Evolutionary conservation across 139 green algal genomes (phyloP).

Genomic region (Chlamydomonas eustigma): DNA sequence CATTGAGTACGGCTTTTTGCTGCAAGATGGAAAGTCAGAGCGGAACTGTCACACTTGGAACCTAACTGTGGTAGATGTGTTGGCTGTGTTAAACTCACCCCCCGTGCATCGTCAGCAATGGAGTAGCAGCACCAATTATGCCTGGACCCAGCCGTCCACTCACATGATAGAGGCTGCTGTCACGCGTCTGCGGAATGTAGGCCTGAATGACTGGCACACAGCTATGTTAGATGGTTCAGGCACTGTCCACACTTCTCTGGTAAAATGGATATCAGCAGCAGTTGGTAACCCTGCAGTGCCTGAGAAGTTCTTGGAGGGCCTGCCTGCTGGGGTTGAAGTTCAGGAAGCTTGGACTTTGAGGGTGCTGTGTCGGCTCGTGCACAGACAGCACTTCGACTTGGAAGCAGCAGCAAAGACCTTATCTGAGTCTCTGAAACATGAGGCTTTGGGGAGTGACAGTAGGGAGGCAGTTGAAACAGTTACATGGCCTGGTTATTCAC

Average conservation of each 20-base stretch:
- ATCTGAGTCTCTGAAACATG: neutral
- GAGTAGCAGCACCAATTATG: no score
- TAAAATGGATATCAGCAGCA: neutral
- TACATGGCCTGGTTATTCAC: neutral
- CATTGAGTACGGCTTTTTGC: slow-evolving; percentile 2
- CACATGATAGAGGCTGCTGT: neutral
- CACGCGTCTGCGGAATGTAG: neutral
- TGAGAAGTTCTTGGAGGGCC: no score
- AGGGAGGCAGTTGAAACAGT: neutral
- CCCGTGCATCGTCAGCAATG: no score
- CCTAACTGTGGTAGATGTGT: neutral
- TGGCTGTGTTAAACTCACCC: slow-evolving; percentile 3
- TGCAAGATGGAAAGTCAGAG: slow-evolving; percentile 5
- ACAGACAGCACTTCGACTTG: neutral
- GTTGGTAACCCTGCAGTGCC: neutral
- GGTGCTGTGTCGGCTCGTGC: neutral
- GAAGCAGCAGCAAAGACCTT: neutral
- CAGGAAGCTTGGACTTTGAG: neutral
- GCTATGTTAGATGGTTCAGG: neutral
- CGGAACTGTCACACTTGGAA: slow-evolving; percentile 2
- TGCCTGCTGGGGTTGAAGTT: neutral
- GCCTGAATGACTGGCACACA: neutral
- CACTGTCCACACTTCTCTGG: neutral
- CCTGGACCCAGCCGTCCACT: neutral
- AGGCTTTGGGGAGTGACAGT: neutral